Percentiles rank a stretch among this genome's conserved stretches.
phyloP scores from a whole-genome alignment of 1,284 basidiomycete species.

The Ustilago curta region DNA sequence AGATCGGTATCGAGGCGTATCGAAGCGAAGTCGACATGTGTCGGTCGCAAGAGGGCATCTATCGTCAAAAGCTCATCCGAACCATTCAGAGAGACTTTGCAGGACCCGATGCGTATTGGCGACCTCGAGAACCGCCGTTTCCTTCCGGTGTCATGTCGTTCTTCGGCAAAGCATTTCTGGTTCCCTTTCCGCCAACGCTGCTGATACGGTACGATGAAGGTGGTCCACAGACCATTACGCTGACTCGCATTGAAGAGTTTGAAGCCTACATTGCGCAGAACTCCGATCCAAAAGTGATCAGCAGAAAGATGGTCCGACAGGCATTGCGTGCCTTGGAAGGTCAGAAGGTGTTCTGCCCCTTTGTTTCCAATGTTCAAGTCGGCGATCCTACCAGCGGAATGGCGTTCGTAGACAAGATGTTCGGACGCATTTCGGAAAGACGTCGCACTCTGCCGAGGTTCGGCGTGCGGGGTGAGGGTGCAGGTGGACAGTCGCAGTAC shows the following conservation, averaged over 20 bases:
- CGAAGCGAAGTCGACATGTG: slow-evolving; percentile 36
- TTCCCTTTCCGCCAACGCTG: slow-evolving; percentile 78
- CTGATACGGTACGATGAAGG: slow-evolving; percentile 79
- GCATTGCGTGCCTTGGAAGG: slow-evolving; percentile 79
- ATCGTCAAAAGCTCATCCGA: slow-evolving; percentile 40
- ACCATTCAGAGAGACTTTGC: slow-evolving; percentile 54
- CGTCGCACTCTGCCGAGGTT: slow-evolving; percentile 21
- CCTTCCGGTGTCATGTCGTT: slow-evolving; percentile 54
- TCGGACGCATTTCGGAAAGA: slow-evolving; percentile 25
- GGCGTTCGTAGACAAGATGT: slow-evolving; percentile 28
- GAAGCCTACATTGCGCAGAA: slow-evolving; percentile 79
- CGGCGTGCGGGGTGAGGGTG: slow-evolving; percentile 31
- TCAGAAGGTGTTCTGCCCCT: slow-evolving; percentile 77
- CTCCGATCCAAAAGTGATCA: slow-evolving; percentile 72
- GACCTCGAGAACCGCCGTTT: slow-evolving; percentile 50
- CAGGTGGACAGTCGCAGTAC: slow-evolving; percentile 72
- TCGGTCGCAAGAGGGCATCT: slow-evolving; percentile 32
- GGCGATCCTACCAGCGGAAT: slow-evolving; percentile 40
- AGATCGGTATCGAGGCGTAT: slow-evolving; percentile 52
- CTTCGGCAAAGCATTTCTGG: slow-evolving; percentile 77
- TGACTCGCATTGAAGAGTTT: slow-evolving; percentile 74
- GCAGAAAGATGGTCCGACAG: slow-evolving; percentile 76
- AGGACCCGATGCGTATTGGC: slow-evolving; percentile 63
- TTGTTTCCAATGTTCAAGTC: slow-evolving; percentile 74
- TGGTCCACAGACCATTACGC: slow-evolving; percentile 70